Evolutionary conservation across 1,284 basidiomycete species (phyloP).

Genomic region (Melampsora larici-populina): DNA sequence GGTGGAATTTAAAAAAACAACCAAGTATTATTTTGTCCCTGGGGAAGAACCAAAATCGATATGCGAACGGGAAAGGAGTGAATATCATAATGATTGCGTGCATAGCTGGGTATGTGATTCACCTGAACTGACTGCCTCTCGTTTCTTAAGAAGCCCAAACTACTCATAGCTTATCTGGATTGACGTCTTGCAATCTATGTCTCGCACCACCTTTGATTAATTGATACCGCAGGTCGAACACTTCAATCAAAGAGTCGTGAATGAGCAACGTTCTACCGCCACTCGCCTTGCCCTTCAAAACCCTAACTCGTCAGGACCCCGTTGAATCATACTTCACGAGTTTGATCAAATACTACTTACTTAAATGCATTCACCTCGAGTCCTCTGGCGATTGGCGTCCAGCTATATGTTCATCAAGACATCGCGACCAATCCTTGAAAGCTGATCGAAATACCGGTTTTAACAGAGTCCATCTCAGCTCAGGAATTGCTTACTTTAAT

Average conservation of each 20-base stretch:
- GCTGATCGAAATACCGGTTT: too few relatives aligned
- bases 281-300: constrained; percentile 12
- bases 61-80: background rate
- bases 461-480: too few relatives aligned
- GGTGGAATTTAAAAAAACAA: background rate
- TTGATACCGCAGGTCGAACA: constrained; percentile 23
- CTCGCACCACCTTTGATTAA: background rate
- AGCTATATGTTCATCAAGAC: too few relatives aligned
- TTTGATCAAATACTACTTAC: too few relatives aligned
- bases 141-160: background rate
- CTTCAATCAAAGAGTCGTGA: constrained; percentile 36
- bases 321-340: background rate
- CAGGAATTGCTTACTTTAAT: too few relatives aligned
- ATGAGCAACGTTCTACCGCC: constrained; percentile 27
- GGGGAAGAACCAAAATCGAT: constrained; percentile 9
- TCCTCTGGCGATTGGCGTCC: too few relatives aligned
- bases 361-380: too few relatives aligned
- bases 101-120: constrained; percentile 28
- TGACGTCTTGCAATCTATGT: background rate
- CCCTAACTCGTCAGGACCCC: background rate
- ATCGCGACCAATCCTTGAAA: too few relatives aligned
- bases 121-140: background rate
- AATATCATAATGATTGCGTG: constrained; percentile 15
- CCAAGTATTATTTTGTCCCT: constrained; percentile 29
- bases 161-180: background rate